Conservation (phyloP, 2,329 filamentous ascomycete genomes). For the Talaromyces atroroseus region DNA sequence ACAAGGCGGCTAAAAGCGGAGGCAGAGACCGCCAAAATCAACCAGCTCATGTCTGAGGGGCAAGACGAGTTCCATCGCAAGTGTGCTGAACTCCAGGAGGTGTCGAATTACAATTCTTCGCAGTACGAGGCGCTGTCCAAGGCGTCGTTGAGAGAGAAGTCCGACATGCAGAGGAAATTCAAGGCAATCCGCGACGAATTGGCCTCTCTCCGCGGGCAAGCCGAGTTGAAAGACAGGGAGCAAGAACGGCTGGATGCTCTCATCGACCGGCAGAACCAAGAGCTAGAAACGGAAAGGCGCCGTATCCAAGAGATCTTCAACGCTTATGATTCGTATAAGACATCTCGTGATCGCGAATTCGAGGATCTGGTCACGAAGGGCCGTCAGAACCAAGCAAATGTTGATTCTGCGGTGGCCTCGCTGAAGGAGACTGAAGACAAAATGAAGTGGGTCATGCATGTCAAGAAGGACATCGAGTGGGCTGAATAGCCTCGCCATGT, state of each 20-base stretch:
- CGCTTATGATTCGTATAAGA: conserved; percentile 39
- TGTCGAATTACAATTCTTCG: conserved; percentile 32
- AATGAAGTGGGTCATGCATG: conserved; percentile 46
- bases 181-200: conserved; percentile 34
- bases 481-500: conserved; percentile 18
- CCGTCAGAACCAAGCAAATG: conserved; percentile 25
- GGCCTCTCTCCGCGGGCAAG: conserved; percentile 27
- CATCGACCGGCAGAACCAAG: conserved; percentile 42
- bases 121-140: conserved; percentile 42
- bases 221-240: conserved; percentile 32
- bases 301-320: conserved; percentile 35
- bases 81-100: conserved; percentile 34
- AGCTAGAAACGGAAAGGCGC: conserved; percentile 36
- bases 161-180: conserved; percentile 35
- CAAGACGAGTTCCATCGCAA: conserved; percentile 37
- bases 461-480: conserved; percentile 32
- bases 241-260: conserved; percentile 40
- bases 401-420: conserved; percentile 35
- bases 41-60: conserved; percentile 35
- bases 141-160: conserved; percentile 36
- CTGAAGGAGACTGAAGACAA: conserved; percentile 38
- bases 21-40: conserved; percentile 30
- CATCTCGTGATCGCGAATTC: conserved; percentile 36
- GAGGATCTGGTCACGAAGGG: conserved; percentile 27
- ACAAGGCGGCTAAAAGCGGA: conserved; percentile 38